phyloP scores from a whole-genome alignment of 768 basidiomycete genomes.

The Russula abietina region DNA sequence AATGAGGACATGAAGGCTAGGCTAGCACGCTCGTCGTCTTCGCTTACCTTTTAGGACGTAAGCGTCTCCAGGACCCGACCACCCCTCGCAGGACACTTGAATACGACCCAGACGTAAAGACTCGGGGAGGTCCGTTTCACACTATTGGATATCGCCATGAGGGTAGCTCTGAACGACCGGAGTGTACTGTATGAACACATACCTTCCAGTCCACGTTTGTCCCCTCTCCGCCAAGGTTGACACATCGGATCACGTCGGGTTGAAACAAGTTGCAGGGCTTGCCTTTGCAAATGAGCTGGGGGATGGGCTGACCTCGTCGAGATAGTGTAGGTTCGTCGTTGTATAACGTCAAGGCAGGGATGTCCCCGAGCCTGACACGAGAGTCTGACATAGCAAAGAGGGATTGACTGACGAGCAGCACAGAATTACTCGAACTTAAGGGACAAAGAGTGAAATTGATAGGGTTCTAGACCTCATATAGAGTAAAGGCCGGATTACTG shows the following conservation, averaged over 20 bases:
- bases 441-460: neutral
- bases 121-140: slow-evolving; percentile 84
- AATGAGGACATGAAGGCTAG: neutral
- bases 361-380: slow-evolving; percentile 63
- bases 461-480: slow-evolving; percentile 2
- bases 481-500: neutral
- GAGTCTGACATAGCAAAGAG: slow-evolving; percentile 41
- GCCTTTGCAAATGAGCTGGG: slow-evolving; percentile 78
- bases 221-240: slow-evolving; percentile 70
- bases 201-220: slow-evolving; percentile 90
- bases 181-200: slow-evolving; percentile 30
- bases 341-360: slow-evolving; percentile 76
- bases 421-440: neutral
- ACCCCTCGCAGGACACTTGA: slow-evolving; percentile 88
- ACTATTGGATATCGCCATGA: slow-evolving; percentile 40
- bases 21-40: neutral
- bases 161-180: neutral
- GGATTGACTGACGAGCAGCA: neutral
- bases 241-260: slow-evolving; percentile 83
- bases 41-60: slow-evolving; percentile 74
- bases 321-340: slow-evolving; percentile 57
- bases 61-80: slow-evolving; percentile 73
- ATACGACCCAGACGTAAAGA: slow-evolving; percentile 78
- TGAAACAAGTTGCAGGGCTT: slow-evolving; percentile 68
- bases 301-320: slow-evolving; percentile 60